A percentile compares a stretch with the other conserved stretches of the same genome.
phyloP scores from a whole-genome alignment of 208 protist genomes.

The Leishmania tropica region DNA sequence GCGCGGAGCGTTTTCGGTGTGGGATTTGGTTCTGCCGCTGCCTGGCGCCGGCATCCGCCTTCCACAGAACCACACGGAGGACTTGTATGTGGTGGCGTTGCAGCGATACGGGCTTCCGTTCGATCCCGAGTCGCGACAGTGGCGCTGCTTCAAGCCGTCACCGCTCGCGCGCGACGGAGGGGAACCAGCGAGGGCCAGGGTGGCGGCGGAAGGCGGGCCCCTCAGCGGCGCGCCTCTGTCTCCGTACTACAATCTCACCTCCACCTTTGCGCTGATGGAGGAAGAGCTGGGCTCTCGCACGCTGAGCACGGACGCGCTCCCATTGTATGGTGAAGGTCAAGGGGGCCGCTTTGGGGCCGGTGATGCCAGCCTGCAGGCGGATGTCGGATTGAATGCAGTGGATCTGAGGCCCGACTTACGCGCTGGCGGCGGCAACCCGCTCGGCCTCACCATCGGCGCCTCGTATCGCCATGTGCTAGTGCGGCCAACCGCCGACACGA shows the following conservation, averaged over 20 bases:
- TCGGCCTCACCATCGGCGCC: constrained; percentile 45
- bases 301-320: constrained; percentile 32
- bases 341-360: neutral
- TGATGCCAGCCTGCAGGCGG: neutral
- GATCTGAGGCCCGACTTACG: constrained; percentile 42
- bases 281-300: constrained; percentile 66
- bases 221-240: constrained; percentile 26
- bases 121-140: constrained; percentile 79
- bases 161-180: neutral
- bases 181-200: neutral
- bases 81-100: constrained; percentile 84
- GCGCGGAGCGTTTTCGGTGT: constrained; percentile 50
- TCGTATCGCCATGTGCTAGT: constrained; percentile 48
- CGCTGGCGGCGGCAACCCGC: constrained; percentile 41
- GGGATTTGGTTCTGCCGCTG: constrained; percentile 81
- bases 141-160: constrained; percentile 69
- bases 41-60: constrained; percentile 73
- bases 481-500: constrained; percentile 18
- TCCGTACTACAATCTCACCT: constrained; percentile 65
- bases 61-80: constrained; percentile 86
- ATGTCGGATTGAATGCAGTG: constrained; percentile 26
- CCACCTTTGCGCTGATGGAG: constrained; percentile 71
- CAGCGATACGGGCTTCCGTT: constrained; percentile 79
- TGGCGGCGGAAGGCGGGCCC: neutral
- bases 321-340: constrained; percentile 3